Base-by-base conservation (phyloP, 129 eudicot genomes). In the Flaveria trinervia region DNA sequence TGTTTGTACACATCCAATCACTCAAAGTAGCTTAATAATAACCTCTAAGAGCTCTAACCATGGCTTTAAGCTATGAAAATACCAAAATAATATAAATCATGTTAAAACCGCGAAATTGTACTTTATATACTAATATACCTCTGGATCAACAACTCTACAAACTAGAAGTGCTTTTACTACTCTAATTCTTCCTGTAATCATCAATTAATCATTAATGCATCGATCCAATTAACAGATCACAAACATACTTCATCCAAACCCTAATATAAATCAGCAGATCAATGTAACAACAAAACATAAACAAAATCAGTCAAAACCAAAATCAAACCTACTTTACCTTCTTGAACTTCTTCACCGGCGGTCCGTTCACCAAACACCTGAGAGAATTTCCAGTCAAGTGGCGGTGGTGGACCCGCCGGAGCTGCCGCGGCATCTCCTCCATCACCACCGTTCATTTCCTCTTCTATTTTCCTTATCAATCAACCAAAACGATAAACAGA, bases 301-400 rank as follows among this genome's bases (percentile, higher is more conserved):
- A 36, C 1, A 18, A n/a, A 25, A 55, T 16, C n/a, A 57, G 69
- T 18, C 46, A 71, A 11, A 55, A 49, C 59, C 65, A 25, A 44
- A 55, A 69, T 43, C 25, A 39, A 77, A 68, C 65, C 72, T 70
- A 70, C 14, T 72, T 33, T 80, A 86, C 89, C 85, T 80, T 86
- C 94, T 18, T 88, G 90, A 54, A 86, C 92, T 85, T 85, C 89
- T 71, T 91, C 94, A 22, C 92, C 97, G 62, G 92, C 87, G 44
- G 87, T 69, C 13, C 88, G 86, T 74, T 88, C 97, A 55, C 92
- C 97, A 17, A 88, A 88, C 8, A 88, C 93, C 91, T 91, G 91
- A 51, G 93, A 86, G 73, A 88, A 91, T 75, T 86, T 91, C 97
- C 97, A 91, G 73, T 91, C 94, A 55, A 91, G 90, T 87, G 96